phyloP scores from a whole-genome alignment of 805 yeast genomes.

The Starmera amethionina region DNA sequence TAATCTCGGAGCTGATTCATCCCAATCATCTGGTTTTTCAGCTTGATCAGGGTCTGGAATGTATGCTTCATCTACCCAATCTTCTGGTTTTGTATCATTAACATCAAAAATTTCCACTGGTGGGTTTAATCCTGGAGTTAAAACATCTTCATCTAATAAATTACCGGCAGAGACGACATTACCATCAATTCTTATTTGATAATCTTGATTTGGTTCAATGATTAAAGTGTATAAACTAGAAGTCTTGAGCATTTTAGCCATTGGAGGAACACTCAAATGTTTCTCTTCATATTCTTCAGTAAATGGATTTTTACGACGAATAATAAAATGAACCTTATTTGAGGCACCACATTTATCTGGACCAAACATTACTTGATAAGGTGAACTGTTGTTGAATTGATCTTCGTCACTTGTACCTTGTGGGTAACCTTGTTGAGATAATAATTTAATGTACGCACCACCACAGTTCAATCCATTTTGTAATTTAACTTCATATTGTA shows the following conservation, averaged over 20 bases:
- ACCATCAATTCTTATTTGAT: constrained; percentile 79
- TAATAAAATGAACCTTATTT: constrained; percentile 71
- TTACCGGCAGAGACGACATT: constrained; percentile 62
- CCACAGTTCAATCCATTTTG: constrained; percentile 79
- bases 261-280: constrained; percentile 56
- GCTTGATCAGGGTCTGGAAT: constrained; percentile 62
- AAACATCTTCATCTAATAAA: constrained; percentile 41
- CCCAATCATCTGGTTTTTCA: constrained; percentile 78
- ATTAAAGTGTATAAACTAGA: constrained; percentile 71
- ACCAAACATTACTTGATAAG: constrained; percentile 86
- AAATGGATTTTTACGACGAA: constrained; percentile 46
- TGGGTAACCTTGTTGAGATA: constrained; percentile 34
- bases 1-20: constrained; percentile 51
- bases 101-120: constrained; percentile 53
- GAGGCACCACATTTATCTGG: constrained; percentile 85
- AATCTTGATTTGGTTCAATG: constrained; percentile 52
- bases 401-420: constrained; percentile 16
- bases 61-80: constrained; percentile 66
- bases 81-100: constrained; percentile 55
- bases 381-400: constrained; percentile 54
- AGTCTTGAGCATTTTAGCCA: constrained; percentile 39
- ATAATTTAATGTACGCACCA: constrained; percentile 79
- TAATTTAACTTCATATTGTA: constrained; percentile 83
- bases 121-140: constrained; percentile 61
- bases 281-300: constrained; percentile 58